These are phyloP conservation scores for Thamnidium elegans DNA, from an alignment of 192 early-diverging fungal genomes.

Conservation along the genomic window DNA sequence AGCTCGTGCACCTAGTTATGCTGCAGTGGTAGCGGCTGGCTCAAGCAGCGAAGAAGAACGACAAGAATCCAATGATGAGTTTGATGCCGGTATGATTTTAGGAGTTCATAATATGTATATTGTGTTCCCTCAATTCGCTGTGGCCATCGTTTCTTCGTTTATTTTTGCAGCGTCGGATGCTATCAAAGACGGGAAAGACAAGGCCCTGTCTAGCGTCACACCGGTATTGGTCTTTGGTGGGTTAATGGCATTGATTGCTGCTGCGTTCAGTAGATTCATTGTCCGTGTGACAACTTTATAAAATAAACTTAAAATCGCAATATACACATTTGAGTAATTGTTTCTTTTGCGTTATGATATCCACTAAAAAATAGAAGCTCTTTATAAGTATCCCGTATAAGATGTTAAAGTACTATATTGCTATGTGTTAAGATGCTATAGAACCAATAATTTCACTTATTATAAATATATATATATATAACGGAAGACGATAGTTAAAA, in stretches of 20 bases:
- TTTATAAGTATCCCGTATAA: no score
- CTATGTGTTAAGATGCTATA: no score
- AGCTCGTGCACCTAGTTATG: not conserved
- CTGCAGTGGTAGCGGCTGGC: not conserved
- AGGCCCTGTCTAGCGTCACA: slow-evolving; percentile 39
- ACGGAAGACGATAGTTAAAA: no score
- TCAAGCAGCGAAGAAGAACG: not conserved
- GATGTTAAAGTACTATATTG: no score
- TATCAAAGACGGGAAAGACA: slow-evolving; percentile 18
- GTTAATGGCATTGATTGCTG: slow-evolving; percentile 59
- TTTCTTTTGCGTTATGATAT: no score
- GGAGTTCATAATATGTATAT: slow-evolving; percentile 96
- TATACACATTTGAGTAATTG: no score
- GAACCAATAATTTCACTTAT: no score
- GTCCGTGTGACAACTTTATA: slow-evolving; percentile 10
- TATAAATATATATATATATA: no score
- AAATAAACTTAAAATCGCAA: no score
- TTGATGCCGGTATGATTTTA: slow-evolving; percentile 66
- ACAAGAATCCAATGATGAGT: slow-evolving; percentile 8
- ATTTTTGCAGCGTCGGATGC: slow-evolving; percentile 53
- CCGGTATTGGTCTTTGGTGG: slow-evolving; percentile 71
- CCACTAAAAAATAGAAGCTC: no score
- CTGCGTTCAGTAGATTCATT: slow-evolving; percentile 45
- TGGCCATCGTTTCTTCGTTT: slow-evolving; percentile 67
- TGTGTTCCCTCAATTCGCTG: slow-evolving; percentile 88